Conservation (phyloP, 73 alveolate species). For the Paraurostyla sp. region DNA sequence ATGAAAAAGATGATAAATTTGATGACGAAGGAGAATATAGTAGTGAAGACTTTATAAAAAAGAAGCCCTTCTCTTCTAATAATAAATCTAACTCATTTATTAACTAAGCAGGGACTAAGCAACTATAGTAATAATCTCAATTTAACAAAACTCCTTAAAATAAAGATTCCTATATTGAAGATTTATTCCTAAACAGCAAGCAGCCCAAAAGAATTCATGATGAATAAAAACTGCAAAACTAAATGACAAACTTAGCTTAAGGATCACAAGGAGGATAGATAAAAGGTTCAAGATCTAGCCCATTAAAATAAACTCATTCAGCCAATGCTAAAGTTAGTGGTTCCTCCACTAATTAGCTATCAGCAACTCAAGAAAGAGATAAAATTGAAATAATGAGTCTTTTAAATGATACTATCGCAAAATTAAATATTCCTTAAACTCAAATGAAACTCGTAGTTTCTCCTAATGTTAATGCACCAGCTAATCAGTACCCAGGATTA, state of each 20-base stretch:
- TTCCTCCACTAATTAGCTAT: background rate
- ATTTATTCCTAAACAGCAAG: background rate
- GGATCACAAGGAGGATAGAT: constrained; percentile 37
- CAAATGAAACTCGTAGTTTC: constrained; percentile 17
- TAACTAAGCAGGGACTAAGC: too few relatives aligned
- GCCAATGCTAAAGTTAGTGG: background rate
- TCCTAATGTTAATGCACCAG: too few relatives aligned
- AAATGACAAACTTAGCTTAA: background rate
- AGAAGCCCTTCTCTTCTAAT: too few relatives aligned
- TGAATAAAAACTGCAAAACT: background rate
- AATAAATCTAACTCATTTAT: too few relatives aligned
- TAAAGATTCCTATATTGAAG: too few relatives aligned
- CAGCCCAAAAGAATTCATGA: background rate
- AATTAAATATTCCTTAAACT: background rate
- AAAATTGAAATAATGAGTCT: background rate
- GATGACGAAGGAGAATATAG: too few relatives aligned
- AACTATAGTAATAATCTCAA: too few relatives aligned
- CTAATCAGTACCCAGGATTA: too few relatives aligned
- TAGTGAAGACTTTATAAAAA: too few relatives aligned
- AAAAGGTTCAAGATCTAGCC: constrained; percentile 17
- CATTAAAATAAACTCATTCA: background rate
- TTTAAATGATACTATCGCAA: constrained; percentile 15
- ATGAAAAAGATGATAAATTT: too few relatives aligned
- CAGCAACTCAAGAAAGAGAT: constrained; percentile 12
- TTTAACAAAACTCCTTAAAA: too few relatives aligned